These are phyloP conservation scores for Bauhinia variegata DNA, from an alignment of 306 rosid genomes.

Conservation along the genomic window DNA sequence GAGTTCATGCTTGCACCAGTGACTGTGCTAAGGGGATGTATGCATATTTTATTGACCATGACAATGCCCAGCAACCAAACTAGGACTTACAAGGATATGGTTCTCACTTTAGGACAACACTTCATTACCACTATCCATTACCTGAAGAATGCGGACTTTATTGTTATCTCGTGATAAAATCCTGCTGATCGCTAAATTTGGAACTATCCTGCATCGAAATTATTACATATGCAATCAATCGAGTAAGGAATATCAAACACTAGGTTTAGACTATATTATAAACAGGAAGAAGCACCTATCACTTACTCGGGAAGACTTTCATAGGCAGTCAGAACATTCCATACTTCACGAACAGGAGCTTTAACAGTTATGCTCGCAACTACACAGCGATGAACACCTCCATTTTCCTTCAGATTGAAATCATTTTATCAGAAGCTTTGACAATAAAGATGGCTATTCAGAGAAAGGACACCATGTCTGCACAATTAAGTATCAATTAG, in stretches of 20 bases:
- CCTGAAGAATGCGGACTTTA: slow-evolving; percentile 98
- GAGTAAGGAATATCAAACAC: slow-evolving; percentile 28
- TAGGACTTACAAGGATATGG: slow-evolving; percentile 4
- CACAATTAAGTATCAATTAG: slow-evolving; percentile 31
- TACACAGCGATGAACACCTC: slow-evolving; percentile 97
- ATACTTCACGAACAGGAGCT: slow-evolving; percentile 90
- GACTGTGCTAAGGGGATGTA: slow-evolving; percentile 8
- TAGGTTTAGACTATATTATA: slow-evolving; percentile 14
- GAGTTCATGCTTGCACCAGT: neutral
- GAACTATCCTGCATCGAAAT: slow-evolving; percentile 74
- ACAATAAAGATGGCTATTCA: slow-evolving; percentile 21
- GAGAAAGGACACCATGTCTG: slow-evolving; percentile 20
- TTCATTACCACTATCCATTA: slow-evolving; percentile 35
- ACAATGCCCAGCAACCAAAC: slow-evolving; percentile 7
- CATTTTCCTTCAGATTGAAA: slow-evolving; percentile 84
- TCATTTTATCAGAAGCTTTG: slow-evolving; percentile 30
- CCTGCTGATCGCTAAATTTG: slow-evolving; percentile 92
- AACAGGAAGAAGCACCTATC: slow-evolving; percentile 21
- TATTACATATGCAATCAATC: slow-evolving; percentile 10
- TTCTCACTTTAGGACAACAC: slow-evolving; percentile 14
- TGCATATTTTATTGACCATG: neutral
- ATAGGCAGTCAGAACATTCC: slow-evolving; percentile 82
- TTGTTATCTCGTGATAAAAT: slow-evolving; percentile 88
- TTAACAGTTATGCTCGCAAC: slow-evolving; percentile 95
- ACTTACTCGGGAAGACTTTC: slow-evolving; percentile 97